Evolutionary conservation across 2,329 filamentous ascomycete genomes (phyloP).

Genomic region (Aspergillus nomiae): DNA sequence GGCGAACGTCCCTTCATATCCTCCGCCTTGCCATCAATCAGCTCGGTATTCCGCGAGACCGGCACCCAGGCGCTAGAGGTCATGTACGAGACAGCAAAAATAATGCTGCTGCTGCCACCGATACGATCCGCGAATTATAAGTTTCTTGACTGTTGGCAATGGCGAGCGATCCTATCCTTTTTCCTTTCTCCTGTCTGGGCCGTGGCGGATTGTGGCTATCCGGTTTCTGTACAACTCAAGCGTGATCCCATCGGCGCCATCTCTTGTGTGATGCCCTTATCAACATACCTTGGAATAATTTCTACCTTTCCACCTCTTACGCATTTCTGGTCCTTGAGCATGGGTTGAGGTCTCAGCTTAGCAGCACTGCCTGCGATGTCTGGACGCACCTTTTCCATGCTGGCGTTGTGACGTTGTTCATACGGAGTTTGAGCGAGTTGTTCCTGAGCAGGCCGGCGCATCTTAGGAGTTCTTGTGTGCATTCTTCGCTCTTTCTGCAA

Average conservation of each 20-base stretch:
- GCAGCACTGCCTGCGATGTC: neutral
- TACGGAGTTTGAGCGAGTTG: slow-evolving; percentile 16
- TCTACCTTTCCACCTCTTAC: neutral
- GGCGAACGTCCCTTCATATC: slow-evolving; percentile 62
- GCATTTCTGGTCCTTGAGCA: neutral
- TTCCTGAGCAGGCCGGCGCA: slow-evolving; percentile 25
- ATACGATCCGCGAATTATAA: slow-evolving; percentile 37
- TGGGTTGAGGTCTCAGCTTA: neutral
- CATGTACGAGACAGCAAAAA: slow-evolving; percentile 51
- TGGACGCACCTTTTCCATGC: neutral
- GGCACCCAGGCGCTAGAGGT: slow-evolving; percentile 44
- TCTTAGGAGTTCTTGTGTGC: slow-evolving; percentile 27
- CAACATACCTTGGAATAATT: neutral
- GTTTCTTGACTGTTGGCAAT: neutral
- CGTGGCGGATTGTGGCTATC: neutral
- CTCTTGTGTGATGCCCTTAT: neutral
- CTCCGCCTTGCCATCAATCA: slow-evolving; percentile 33
- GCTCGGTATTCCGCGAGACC: slow-evolving; percentile 34
- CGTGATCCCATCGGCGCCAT: neutral
- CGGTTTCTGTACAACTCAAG: neutral
- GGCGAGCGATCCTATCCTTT: neutral
- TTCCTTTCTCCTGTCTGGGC: neutral
- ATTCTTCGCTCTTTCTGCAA: slow-evolving; percentile 9
- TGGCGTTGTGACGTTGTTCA: slow-evolving; percentile 14
- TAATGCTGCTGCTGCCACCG: slow-evolving; percentile 40